A percentile compares a stretch with the other conserved stretches of the same genome.
These are phyloP conservation scores for Pseudonitzschia delicatissima DNA, from an alignment of 108 stramenopile species.

Conservation along the genomic window DNA sequence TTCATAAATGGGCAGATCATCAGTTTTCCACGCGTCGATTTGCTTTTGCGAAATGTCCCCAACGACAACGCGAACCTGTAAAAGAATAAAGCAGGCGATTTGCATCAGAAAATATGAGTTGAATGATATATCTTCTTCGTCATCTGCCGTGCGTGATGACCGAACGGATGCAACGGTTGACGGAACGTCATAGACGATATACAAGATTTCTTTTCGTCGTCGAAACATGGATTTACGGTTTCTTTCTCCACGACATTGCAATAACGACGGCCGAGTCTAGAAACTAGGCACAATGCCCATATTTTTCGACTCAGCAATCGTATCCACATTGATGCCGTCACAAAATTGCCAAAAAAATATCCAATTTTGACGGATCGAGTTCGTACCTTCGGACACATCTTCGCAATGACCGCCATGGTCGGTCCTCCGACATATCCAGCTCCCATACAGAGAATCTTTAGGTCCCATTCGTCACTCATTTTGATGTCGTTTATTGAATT, in stretches of 20 bases:
- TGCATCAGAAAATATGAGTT: neutral
- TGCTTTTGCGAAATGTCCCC: constrained; percentile 94
- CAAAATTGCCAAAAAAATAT: too few relatives aligned
- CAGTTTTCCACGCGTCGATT: constrained; percentile 96
- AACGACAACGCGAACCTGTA: constrained; percentile 91
- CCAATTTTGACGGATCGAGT: neutral
- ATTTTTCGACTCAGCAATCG: too few relatives aligned
- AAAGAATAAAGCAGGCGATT: neutral
- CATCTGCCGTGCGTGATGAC: too few relatives aligned
- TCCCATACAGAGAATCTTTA: constrained; percentile 97
- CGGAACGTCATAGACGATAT: too few relatives aligned
- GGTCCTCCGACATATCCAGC: constrained; percentile 99
- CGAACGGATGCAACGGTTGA: too few relatives aligned
- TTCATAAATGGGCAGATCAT: constrained; percentile 97
- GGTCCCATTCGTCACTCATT: constrained; percentile 81
- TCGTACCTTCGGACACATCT: constrained; percentile 90
- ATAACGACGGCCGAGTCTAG: too few relatives aligned
- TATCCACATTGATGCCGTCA: too few relatives aligned
- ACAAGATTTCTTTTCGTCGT: too few relatives aligned
- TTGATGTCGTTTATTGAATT: constrained; percentile 2
- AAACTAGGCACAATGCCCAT: too few relatives aligned
- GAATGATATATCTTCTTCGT: too few relatives aligned
- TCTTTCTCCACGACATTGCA: too few relatives aligned
- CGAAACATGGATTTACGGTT: too few relatives aligned
- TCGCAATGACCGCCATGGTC: constrained; percentile 99